Percentiles rank a stretch among this genome's conserved stretches.
Conservation (phyloP, 805 yeast genomes). For the Yarrowia sp. region DNA sequence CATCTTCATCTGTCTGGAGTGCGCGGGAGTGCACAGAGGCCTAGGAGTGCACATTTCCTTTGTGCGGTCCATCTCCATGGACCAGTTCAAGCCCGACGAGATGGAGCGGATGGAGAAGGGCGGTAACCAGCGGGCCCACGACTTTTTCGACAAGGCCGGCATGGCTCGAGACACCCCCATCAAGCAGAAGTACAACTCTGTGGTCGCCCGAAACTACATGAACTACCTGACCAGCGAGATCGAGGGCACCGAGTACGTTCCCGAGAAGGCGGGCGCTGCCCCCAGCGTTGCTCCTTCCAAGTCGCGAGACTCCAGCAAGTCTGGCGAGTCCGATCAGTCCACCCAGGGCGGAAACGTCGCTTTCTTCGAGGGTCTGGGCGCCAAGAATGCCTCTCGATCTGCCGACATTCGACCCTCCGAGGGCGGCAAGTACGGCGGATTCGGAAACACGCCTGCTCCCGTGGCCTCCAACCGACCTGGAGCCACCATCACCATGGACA, state of each 20-base stretch:
- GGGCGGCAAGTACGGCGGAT: conserved; percentile 67
- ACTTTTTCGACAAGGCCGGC: conserved; percentile 70
- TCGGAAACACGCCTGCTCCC: conserved; percentile 30
- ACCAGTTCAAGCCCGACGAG: conserved; percentile 94
- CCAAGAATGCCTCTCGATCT: conserved; percentile 67
- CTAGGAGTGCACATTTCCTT: conserved; percentile 95
- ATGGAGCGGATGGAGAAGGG: conserved; percentile 88
- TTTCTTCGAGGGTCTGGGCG: conserved; percentile 78
- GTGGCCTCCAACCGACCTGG: conserved; percentile 8
- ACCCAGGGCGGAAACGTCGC: conserved; percentile 58
- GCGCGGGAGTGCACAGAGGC: conserved; percentile 93
- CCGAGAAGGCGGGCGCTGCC: conserved; percentile 2
- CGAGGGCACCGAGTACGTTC: conserved; percentile 63
- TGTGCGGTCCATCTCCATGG: conserved; percentile 97
- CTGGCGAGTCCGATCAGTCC: neutral
- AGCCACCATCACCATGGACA: conserved; percentile 32
- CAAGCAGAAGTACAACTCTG: conserved; percentile 76
- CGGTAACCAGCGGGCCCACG: conserved; percentile 75
- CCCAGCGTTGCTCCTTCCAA: conserved; percentile 1
- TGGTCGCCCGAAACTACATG: conserved; percentile 93
- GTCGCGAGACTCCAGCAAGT: conserved; percentile 38
- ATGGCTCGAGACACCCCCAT: conserved; percentile 63
- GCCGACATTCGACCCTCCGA: conserved; percentile 83
- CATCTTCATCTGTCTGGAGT: conserved; percentile 92
- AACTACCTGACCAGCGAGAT: conserved; percentile 70